Evolutionary conservation across 139 green algal genomes (phyloP).

Genomic region (Chlamydomonas incerta): DNA sequence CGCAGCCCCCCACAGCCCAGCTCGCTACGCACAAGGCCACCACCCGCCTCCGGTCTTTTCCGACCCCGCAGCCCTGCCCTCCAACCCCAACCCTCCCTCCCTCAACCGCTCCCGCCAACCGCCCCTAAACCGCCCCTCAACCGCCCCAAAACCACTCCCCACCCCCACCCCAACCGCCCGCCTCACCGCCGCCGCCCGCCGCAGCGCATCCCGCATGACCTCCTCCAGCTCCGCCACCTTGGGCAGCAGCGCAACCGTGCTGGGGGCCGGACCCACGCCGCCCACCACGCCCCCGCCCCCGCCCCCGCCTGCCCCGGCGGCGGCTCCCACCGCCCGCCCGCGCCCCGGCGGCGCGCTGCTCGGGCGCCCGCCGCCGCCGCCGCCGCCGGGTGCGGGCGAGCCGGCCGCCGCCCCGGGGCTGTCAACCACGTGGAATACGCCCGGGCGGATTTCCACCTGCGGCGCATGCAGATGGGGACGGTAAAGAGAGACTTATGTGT

Average conservation of each 20-base stretch:
- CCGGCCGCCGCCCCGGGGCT: background rate
- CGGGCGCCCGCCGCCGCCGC: background rate
- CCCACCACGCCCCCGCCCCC: background rate
- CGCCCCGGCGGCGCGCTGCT: background rate
- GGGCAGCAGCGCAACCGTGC: constrained; percentile 29
- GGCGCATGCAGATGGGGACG: no score
- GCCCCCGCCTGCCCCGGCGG: no score
- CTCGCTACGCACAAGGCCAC: no score
- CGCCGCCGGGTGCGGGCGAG: background rate
- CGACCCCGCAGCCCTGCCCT: no score
- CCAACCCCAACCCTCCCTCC: no score
- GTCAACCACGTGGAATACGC: constrained; percentile 47
- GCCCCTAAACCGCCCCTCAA: no score
- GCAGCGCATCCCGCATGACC: constrained; percentile 51
- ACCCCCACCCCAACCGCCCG: background rate
- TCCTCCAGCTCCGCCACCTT: constrained; percentile 54
- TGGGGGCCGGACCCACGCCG: background rate
- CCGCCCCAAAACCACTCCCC: background rate
- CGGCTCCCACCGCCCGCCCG: background rate
- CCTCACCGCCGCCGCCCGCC: constrained; percentile 42
- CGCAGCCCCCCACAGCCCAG: no score
- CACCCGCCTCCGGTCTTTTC: no score
- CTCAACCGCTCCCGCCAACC: no score
- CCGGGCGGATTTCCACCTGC: constrained; percentile 53
- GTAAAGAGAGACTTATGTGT: no score